Conservation (phyloP, 2,329 filamentous ascomycete genomes). For the Purpureocillium takamizusanense region DNA sequence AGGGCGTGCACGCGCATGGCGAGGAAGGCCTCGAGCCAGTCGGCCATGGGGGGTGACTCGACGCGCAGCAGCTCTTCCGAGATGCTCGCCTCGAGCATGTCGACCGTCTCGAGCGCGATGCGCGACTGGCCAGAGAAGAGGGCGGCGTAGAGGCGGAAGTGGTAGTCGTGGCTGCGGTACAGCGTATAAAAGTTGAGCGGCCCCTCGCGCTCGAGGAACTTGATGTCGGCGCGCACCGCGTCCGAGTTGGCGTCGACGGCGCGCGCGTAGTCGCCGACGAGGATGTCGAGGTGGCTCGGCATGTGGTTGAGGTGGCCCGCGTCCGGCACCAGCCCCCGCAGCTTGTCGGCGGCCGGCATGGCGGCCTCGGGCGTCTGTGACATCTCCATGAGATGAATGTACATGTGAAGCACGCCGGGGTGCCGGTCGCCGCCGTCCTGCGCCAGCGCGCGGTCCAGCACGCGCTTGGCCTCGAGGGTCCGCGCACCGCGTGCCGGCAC, state of each 20-base stretch:
- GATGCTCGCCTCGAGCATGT: slow-evolving; percentile 50
- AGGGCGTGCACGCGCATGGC: slow-evolving; percentile 60
- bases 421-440: slow-evolving; percentile 35
- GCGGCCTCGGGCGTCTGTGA: slow-evolving; percentile 56
- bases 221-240: slow-evolving; percentile 60
- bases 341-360: slow-evolving; percentile 48
- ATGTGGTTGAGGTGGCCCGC: slow-evolving; percentile 66
- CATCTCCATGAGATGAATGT: slow-evolving; percentile 75
- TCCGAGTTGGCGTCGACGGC: slow-evolving; percentile 59
- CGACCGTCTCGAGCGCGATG: slow-evolving; percentile 52
- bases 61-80: slow-evolving; percentile 55
- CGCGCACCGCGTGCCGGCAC: slow-evolving; percentile 19
- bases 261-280: slow-evolving; percentile 60
- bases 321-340: slow-evolving; percentile 59
- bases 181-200: slow-evolving; percentile 66
- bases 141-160: slow-evolving; percentile 67
- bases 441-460: slow-evolving; percentile 39
- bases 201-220: slow-evolving; percentile 50
- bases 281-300: slow-evolving; percentile 68
- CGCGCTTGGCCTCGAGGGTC: slow-evolving; percentile 21
- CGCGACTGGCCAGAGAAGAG: slow-evolving; percentile 64
- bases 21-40: slow-evolving; percentile 67
- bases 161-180: slow-evolving; percentile 66
- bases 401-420: slow-evolving; percentile 64
- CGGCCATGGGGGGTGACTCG: slow-evolving; percentile 64